Conservation (phyloP, 2,329 filamentous ascomycete genomes). For the Daldinia sp. region DNA sequence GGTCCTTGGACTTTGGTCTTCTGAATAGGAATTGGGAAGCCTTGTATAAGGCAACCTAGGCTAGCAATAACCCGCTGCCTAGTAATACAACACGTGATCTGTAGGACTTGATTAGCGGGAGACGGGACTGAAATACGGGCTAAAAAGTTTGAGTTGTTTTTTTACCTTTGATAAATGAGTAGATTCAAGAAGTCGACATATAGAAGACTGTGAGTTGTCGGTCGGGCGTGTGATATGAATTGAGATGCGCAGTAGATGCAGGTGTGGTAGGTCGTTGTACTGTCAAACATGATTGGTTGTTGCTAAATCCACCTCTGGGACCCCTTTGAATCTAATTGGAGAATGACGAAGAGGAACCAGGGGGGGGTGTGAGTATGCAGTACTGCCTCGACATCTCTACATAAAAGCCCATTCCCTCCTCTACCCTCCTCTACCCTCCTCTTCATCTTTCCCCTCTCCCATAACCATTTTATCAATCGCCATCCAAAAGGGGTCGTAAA, state of each 20-base stretch:
- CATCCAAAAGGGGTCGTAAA: conserved; percentile 33
- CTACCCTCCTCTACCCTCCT: conserved; percentile 34
- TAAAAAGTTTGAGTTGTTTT: conserved; percentile 3
- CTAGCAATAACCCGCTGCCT: conserved; percentile 22
- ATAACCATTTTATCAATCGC: conserved; percentile 13
- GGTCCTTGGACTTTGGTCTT: not conserved
- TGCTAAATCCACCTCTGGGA: not conserved
- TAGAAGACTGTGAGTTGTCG: conserved; percentile 18
- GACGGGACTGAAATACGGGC: not conserved
- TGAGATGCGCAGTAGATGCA: conserved; percentile 22
- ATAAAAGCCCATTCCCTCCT: conserved; percentile 43
- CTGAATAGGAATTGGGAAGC: conserved; percentile 2
- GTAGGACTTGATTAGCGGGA: conserved; percentile 29
- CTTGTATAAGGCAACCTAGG: conserved; percentile 30
- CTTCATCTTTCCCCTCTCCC: conserved; percentile 34
- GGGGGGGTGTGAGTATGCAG: conserved; percentile 23
- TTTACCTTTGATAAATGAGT: not conserved
- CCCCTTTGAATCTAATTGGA: conserved; percentile 37
- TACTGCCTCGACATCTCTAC: conserved; percentile 39
- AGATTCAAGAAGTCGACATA: not conserved
- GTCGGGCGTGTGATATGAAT: conserved; percentile 18
- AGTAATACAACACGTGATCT: conserved; percentile 32
- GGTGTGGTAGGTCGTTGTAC: conserved; percentile 23
- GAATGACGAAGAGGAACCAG: conserved; percentile 19
- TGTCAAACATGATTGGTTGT: conserved; percentile 23